These are phyloP conservation scores for Phialophora expanda DNA, from an alignment of 2,329 filamentous ascomycete species.

Conservation along the genomic window DNA sequence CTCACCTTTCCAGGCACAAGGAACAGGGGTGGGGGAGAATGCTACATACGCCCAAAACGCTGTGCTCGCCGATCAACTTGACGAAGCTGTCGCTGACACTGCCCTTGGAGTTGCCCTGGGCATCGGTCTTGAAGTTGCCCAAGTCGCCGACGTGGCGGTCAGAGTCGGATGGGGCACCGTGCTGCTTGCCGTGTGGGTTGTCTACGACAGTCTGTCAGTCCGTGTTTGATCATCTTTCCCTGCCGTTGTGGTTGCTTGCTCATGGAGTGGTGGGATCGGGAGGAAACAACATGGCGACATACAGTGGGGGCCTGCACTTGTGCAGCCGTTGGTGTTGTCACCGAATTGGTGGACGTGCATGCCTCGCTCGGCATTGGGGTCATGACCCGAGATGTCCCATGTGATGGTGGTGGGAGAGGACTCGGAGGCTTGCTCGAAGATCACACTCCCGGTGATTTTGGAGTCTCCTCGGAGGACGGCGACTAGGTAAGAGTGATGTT, in stretches of 20 bases:
- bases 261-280: too few species aligned
- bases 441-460: conserved; percentile 90
- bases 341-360: conserved; percentile 99
- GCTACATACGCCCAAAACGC: conserved; percentile 82
- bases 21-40: background rate
- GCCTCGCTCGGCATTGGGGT: conserved; percentile 93
- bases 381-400: conserved; percentile 91
- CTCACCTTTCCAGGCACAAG: background rate
- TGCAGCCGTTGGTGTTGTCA: conserved; percentile 99
- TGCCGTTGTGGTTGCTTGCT: background rate
- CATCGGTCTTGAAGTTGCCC: conserved; percentile 96
- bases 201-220: conserved; percentile 59
- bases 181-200: conserved; percentile 92
- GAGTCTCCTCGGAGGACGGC: conserved; percentile 97
- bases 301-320: conserved; percentile 97
- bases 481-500: conserved; percentile 62
- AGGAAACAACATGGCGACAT: conserved; percentile 48
- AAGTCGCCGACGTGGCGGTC: conserved; percentile 95
- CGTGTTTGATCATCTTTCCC: conserved; percentile 3
- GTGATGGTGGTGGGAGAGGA: conserved; percentile 80
- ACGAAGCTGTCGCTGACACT: conserved; percentile 78
- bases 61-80: conserved; percentile 96
- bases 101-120: conserved; percentile 86
- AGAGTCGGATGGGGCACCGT: conserved; percentile 83
- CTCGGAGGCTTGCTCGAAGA: conserved; percentile 91